Evolutionary conservation across 306 rosid genomes (phyloP), one percentile per base, ranked within the genome.

Genomic region (Dryas alaskensis): DNA sequence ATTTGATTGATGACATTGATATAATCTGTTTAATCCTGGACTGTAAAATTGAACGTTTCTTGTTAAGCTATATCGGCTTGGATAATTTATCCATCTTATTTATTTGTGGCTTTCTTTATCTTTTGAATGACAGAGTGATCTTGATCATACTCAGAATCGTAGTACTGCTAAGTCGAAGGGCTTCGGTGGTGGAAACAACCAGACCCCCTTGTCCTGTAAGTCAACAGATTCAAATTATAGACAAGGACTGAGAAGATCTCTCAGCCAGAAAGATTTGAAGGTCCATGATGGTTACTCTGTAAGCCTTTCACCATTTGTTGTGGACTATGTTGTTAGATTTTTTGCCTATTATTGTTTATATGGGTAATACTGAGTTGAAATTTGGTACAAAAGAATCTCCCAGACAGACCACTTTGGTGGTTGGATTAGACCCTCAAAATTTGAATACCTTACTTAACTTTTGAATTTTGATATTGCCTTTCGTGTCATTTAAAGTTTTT

Each of bases 281-380:
- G 62, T 77, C 65, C 92, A 78, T 73, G 99, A 95, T 81, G 97
- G 93, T 72, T 87, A 90, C 79, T 95, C 99, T 47, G 99, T 95
- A 87, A 90, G 97, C 6, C 11, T n/a, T 73, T 55, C 67, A 9
- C 40, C 47, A 58, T 49, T 64, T 46, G 42, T 73, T 48, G 42
- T 53, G 62, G 52, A 52, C 76, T 72, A 19, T 13, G 31, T 27
- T 69, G 49, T 9, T 39, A 46, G 13, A 16, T 60, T 10, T 42
- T 16, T 52, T 47, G 55, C 75, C 50, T 61, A 25, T 67, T 58
- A 7, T 37, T 16, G 10, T 75, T 75, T 76, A 42, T 11, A 40
- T 57, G 64, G 12, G 39, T 39, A 69, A 39, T 50, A 44, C 44
- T 37, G 27, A 7, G 67, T 45, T 44, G 4, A n/a, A 54, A 39